These are phyloP conservation scores for Trametes cubensis DNA, from an alignment of 768 basidiomycete species.

Conservation along the genomic window DNA sequence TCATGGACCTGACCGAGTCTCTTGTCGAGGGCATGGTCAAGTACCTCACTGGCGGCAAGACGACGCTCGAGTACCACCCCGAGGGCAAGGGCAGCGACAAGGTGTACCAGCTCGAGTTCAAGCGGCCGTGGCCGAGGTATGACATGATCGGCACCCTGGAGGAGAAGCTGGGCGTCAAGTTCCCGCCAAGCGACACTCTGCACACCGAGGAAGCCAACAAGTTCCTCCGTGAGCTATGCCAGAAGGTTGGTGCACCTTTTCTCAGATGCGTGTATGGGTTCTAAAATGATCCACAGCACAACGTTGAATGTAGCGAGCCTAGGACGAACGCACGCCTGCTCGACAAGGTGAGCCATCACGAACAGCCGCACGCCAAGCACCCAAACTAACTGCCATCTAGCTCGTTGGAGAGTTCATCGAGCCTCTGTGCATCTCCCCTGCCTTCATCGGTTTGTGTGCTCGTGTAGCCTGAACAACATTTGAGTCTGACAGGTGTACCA, in stretches of 20 bases:
- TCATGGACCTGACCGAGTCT: slow-evolving; percentile 96
- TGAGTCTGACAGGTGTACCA: slow-evolving; percentile 29
- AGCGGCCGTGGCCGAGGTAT: slow-evolving; percentile 95
- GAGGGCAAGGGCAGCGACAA: slow-evolving; percentile 86
- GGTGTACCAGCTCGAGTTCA: slow-evolving; percentile 81
- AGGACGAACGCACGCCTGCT: slow-evolving; percentile 92
- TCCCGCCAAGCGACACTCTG: slow-evolving; percentile 90
- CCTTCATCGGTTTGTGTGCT: slow-evolving; percentile 78
- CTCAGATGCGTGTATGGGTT: background rate
- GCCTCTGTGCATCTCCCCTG: slow-evolving; percentile 91
- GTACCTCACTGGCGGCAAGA: slow-evolving; percentile 78
- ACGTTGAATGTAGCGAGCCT: slow-evolving; percentile 95
- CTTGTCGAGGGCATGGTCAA: slow-evolving; percentile 91
- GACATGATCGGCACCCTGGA: slow-evolving; percentile 98
- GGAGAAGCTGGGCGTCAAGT: slow-evolving; percentile 87
- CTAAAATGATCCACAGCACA: slow-evolving; percentile 57
- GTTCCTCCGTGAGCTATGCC: slow-evolving; percentile 82
- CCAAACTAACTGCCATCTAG: slow-evolving; percentile 38
- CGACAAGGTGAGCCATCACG: slow-evolving; percentile 67
- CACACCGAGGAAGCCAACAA: slow-evolving; percentile 86
- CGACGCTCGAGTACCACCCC: slow-evolving; percentile 84
- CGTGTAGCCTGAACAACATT: background rate
- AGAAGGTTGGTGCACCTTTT: slow-evolving; percentile 58
- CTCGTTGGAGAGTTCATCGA: slow-evolving; percentile 99
- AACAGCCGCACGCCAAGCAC: too few relatives aligned